Evolutionary conservation across 805 yeast genomes (phyloP), one percentile per base, ranked within the genome.

Genomic region (Metschnikowia proteae): DNA sequence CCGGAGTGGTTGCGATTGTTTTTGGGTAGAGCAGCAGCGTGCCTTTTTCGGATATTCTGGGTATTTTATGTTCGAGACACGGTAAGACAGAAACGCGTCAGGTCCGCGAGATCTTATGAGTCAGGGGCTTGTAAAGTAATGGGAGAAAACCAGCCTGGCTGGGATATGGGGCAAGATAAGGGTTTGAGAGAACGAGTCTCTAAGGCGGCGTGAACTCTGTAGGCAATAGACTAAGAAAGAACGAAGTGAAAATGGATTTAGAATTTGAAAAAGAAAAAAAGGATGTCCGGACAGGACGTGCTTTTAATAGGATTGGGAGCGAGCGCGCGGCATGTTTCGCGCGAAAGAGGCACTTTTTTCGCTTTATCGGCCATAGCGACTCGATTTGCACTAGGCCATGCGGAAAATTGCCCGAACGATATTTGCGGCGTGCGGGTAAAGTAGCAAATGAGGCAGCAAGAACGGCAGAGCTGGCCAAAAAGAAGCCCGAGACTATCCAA

Each of bases 291-390:
- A 38, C 17, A 32, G 31, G 34, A 26, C 32, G 38, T 32, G 32
- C 37, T 32, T 32, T 42, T 32, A 40, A 27, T 26, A 17, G 38
- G 30, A 42, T 10, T 36, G 38, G 38, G 34, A 27, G 33, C 36
- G 31, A 33, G 31, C 32, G 45, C 45, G 45, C 38, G 38, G 37
- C 45, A 33, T 31, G 25, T n/a, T 22, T 30, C 35, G 43, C 43
- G 43, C 43, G 29, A 23, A 40, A 22, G 43, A 30, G 31, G 29
- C 43, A 27, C 35, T 13, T 23, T 30, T 30, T 30, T 40, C 35
- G 36, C 43, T 40, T 8, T 23, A 31, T 13, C 36, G 43, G 43
- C 35, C 13, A 35, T 8, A 8, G 35, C 11, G 22, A 25, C 35
- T 30, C 28, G n/a, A 30, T 11, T 40, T 30, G 8, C 4, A 11